Evolutionary conservation across 2,329 filamentous ascomycete species (phyloP).

Genomic region (Scorias spongiosa): DNA sequence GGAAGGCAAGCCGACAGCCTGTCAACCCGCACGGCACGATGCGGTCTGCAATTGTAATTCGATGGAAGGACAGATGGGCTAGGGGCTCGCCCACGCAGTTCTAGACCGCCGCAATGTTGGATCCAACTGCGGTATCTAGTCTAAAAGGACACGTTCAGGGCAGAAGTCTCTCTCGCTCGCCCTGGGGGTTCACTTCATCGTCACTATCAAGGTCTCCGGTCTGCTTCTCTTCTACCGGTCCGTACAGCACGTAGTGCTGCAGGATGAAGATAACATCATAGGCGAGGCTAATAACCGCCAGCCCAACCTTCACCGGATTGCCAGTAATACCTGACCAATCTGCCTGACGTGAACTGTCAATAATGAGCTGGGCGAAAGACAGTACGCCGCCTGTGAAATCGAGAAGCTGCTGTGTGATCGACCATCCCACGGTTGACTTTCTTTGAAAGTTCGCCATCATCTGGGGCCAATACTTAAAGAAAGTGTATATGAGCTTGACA

Average conservation of each 20-base stretch:
- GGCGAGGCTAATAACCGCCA: conserved; percentile 71
- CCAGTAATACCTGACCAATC: conserved; percentile 87
- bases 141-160: too few species aligned
- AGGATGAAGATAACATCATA: conserved; percentile 77
- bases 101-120: too few species aligned
- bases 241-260: conserved; percentile 78
- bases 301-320: conserved; percentile 77
- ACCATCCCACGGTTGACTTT: conserved; percentile 72
- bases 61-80: too few species aligned
- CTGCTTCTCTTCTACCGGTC: conserved; percentile 12
- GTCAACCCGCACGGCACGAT: too few species aligned
- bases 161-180: not conserved
- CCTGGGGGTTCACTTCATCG: not conserved
- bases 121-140: too few species aligned
- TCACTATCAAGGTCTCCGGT: not conserved
- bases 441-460: conserved; percentile 70
- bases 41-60: too few species aligned
- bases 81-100: too few species aligned
- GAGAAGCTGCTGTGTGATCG: conserved; percentile 64
- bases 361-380: conserved; percentile 63
- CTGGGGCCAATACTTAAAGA: conserved; percentile 89
- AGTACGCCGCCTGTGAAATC: conserved; percentile 71
- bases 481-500: conserved; percentile 74
- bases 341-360: conserved; percentile 70
- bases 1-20: too few species aligned